These are phyloP conservation scores for Venturia nashicola DNA, from an alignment of 2,329 filamentous ascomycete genomes.

Conservation along the genomic window DNA sequence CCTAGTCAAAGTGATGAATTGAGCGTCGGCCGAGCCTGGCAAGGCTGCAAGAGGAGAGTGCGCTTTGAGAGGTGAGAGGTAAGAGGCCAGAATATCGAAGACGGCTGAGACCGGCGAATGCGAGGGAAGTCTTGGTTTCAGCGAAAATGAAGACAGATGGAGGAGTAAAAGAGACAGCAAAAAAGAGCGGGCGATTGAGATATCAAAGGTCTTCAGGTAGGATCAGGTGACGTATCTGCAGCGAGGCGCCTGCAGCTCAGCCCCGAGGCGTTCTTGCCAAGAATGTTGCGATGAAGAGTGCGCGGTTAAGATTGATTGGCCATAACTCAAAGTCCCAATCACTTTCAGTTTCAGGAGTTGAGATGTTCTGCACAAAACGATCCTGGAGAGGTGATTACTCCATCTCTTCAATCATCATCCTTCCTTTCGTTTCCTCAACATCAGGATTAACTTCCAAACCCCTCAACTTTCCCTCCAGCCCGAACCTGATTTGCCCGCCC, in stretches of 20 bases:
- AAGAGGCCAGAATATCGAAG: background rate
- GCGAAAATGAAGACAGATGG: background rate
- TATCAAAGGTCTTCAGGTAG: background rate
- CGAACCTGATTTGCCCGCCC: slow-evolving; percentile 27
- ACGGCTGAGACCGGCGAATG: background rate
- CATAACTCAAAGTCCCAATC: background rate
- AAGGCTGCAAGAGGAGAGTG: background rate
- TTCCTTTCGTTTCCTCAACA: slow-evolving; percentile 11
- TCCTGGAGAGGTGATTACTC: slow-evolving; percentile 28
- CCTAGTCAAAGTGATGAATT: background rate
- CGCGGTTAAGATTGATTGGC: background rate
- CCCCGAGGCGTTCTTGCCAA: background rate
- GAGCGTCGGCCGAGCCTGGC: background rate
- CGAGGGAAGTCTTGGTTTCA: background rate
- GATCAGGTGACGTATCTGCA: background rate
- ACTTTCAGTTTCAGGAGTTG: background rate
- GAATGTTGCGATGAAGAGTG: background rate
- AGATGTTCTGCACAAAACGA: background rate
- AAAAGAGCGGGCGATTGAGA: background rate
- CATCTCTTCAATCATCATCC: slow-evolving; percentile 47
- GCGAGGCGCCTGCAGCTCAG: background rate
- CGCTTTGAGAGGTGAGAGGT: background rate
- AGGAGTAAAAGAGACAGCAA: background rate
- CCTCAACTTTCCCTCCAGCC: slow-evolving; percentile 22
- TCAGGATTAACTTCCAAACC: slow-evolving; percentile 32